Evolutionary conservation across 2,329 filamentous ascomycete species (phyloP), one percentile per base, ranked within the genome.

Genomic region (Pestalotiopsis fici): DNA sequence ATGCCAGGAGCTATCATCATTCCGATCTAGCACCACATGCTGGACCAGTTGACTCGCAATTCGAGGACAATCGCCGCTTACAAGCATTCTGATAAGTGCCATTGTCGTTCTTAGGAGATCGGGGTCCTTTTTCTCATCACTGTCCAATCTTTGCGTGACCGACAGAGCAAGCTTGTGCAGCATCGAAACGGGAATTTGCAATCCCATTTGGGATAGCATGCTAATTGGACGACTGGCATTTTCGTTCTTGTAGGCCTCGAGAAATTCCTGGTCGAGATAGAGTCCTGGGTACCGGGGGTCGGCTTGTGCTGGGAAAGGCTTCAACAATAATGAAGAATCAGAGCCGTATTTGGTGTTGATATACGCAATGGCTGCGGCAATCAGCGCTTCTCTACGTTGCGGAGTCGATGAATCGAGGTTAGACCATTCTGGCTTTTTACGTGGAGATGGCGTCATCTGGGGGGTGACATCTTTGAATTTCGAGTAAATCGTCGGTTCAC

Each of bases 1-100:
- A 61, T 79, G 77, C 76, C 76, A 80, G 1, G 76, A 74, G 54
- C 76, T 80, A 25, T 76, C 72, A 5, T 75, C 72, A 3, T 67
- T 67, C 9, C 72, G 67, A 3, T 79, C 68, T 15, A 80, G 55
- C 3, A 80, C 68, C 11, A 80, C 55, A 18, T 76, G 66, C 2
- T 70, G 72, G 3, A 81, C 72, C 2, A 79, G 74, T 0, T 75
- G 71, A 5, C 71, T 74, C 0, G 79, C 79, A 2, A 74, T 62
- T 1, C 67, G 66, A 0, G 79, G 79, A 23, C 73, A 71, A 18
- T 80, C 77, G 27, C 77, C 74, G 1, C 50, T 59, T 1, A 75
- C 67, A 5, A 81, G 47, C 0, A 65, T 47, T 2, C 71, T 66
- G 25, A 78, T 68, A 21, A 76, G 70, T 1, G n/a, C 11, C 15